Evolutionary conservation across 371 early-diverging fungal genomes (phyloP), one percentile per base, ranked within the genome.

Genomic region (Sporodiniella umbellata): DNA sequence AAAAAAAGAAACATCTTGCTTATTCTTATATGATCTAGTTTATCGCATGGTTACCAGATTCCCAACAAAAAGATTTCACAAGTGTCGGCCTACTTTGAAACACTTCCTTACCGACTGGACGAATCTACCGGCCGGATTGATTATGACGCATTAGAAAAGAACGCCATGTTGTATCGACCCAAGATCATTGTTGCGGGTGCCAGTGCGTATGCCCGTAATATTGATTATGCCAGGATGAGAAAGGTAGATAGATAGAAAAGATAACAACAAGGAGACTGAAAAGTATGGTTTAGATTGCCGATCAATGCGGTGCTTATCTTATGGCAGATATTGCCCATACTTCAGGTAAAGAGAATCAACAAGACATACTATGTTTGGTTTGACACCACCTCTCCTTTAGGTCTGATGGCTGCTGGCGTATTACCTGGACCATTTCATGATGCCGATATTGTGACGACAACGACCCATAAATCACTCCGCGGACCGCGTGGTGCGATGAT

Each of bases 281-380:
- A n/a, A n/a, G n/a, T n/a, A n/a, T n/a, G n/a, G n/a, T 48, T 48
- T 68, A 89, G 83, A 93, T 96, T 68, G 91, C 94, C 43, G 85
- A 88, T 54, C 79, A 81, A 39, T 81, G 86, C 39, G 87, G 85
- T 63, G 96, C 98, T 18, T 98, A 93, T 67, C 80, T 99, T 54
- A 88, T 98, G 90, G 89, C 86, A 53, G 99, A 99, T 74, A 99
- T 99, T 81, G 99, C 99, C 18, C 99, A 99, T 72, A 91, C 98
- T 60, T 81, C 88, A 48, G 98, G 40, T 40, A 40, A 40, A 19
- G 1, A 5, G 15, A 19, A n/a, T n/a, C n/a, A n/a, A n/a, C n/a
- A n/a, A n/a, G n/a, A n/a, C n/a, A n/a, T n/a, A n/a, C n/a, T n/a
- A n/a, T n/a, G n/a, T n/a, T n/a, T n/a, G n/a, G n/a, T n/a, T n/a